Base-by-base conservation (phyloP, 108 stramenopile genomes). In the Pseudonitzschia delicatissima region DNA sequence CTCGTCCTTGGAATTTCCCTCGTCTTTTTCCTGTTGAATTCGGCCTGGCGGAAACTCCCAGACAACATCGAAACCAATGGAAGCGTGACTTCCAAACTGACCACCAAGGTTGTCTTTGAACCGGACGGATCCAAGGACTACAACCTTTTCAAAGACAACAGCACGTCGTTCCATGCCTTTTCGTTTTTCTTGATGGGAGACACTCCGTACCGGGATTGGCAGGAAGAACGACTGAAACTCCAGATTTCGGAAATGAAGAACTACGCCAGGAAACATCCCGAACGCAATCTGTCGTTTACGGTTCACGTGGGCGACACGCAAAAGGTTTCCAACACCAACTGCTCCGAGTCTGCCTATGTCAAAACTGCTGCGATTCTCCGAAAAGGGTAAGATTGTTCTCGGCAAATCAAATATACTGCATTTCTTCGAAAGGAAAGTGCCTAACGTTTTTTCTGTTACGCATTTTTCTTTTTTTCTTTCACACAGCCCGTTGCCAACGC, bases 291-390 rank as follows among this genome's bases (percentile, higher is more conserved):
- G 33, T 33, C 61, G 7, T 69, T 75, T 45, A 55, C 64, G n/a
- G 68, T 69, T 12, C 74, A 75, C 26, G 62, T 75, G 8, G 74
- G 74, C 7, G 74, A 75, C 33, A 63, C 69, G 39, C 67, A 69
- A 33, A 51, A 64, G 36, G 26, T 67, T 3, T 21, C 12, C 1
- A 35, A 39, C n/a, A 69, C 68, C 5, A 23, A 58, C 3, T 75
- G 74, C 27, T 62, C 37, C 12, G 63, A 64, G 57, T 69, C 68
- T 17, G 15, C 36, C 4, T 75, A 69, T 32, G 9, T 39, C 13
- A 45, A 13, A 5, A 52, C 62, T 21, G 15, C 47, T 31, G 20
- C 25, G 9, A 34, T 58, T 13, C 48, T 75, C 6, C 31, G 28
- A 2, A 21, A 68, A 40, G 68, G 63, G 53, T 55, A 29, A 55